Evolutionary conservation across 2,329 filamentous ascomycete genomes (phyloP).

Genomic region (Penicillium glabrum): DNA sequence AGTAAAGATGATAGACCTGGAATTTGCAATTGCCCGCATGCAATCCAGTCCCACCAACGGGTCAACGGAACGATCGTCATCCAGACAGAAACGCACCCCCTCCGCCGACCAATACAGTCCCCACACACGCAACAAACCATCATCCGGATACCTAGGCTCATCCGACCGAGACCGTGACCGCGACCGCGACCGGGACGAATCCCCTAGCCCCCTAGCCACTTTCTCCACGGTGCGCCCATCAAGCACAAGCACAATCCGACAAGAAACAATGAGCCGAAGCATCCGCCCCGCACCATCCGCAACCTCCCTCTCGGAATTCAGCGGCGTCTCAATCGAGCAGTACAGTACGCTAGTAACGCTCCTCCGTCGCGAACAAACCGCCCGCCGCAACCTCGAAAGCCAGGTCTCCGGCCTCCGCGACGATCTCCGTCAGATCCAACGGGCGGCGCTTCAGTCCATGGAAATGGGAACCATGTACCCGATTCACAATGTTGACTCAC

Average conservation of each 20-base stretch:
- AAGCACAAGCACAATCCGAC: constrained; percentile 34
- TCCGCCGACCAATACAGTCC: constrained; percentile 9
- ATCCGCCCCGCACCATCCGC: constrained; percentile 32
- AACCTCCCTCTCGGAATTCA: constrained; percentile 32
- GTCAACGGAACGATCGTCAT: constrained; percentile 9
- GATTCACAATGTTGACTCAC: constrained; percentile 30
- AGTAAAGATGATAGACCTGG: constrained; percentile 52
- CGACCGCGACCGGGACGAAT: constrained; percentile 9
- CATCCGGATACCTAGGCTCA: constrained; percentile 9
- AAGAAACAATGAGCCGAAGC: constrained; percentile 27
- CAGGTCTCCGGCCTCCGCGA: constrained; percentile 45
- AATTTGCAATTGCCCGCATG: constrained; percentile 51
- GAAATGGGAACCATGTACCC: constrained; percentile 35
- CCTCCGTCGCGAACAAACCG: constrained; percentile 47
- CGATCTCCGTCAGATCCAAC: constrained; percentile 39
- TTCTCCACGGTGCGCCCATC: constrained; percentile 24
- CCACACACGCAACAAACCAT: constrained; percentile 19
- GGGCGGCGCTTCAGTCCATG: constrained; percentile 31
- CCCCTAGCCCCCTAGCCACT: constrained; percentile 15
- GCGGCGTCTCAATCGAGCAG: constrained; percentile 45
- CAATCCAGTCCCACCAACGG: constrained; percentile 36
- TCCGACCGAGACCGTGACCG: constrained; percentile 5
- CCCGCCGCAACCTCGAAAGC: constrained; percentile 45
- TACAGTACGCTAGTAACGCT: constrained; percentile 49
- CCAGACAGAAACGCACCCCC: constrained; percentile 16